Evolutionary conservation across 768 basidiomycete genomes (phyloP), one percentile per base, ranked within the genome.

Genomic region (Pleurotus djamor): DNA sequence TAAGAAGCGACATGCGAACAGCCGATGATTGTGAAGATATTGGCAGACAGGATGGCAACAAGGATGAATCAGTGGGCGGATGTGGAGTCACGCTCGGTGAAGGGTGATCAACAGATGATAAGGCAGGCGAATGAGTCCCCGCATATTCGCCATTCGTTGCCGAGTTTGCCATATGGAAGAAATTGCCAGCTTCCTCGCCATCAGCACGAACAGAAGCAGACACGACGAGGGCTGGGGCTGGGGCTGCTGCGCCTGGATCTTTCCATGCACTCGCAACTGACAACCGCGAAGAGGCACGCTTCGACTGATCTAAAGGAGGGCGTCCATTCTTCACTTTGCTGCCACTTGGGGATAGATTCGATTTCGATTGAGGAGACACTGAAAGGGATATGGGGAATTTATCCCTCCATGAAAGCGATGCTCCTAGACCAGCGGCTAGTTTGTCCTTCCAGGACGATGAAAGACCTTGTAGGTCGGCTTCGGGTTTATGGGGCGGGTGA

Each of bases 201-300:
- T 74, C 79, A 16, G 80, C 76, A 34, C 74, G 70, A 8, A 78
- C 81, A 35, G 79, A 75, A 28, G 80, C 77, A 47, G 80, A 81
- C 5, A 84, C 80, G 50, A 84, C 72, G 13, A 84, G 75, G 1
- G 81, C 82, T 48, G 83, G 83, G 0, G 83, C 83, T 28, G 75
- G 83, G 7, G 81, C 75, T n/a, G 77, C 75, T 21, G 77, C 69
- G 33, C 83, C 81, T 13, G 78, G 81, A 65, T 82, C 80, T 65
- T 83, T 79, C 81, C 83, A 83, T 58, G 75, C 77, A 16, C 71
- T 70, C 8, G 76, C 68, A 4, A 71, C 67, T 6, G 76, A 70
- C 4, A 74, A 49, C 21, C 76, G 75, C 13, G 75, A 77, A 47
- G 72, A 75, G 2, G 79, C 54, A 44, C 41, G 76, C 36, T 74